Base-by-base conservation (phyloP, 768 basidiomycete genomes). In the Dacryopinax primogenitus region DNA sequence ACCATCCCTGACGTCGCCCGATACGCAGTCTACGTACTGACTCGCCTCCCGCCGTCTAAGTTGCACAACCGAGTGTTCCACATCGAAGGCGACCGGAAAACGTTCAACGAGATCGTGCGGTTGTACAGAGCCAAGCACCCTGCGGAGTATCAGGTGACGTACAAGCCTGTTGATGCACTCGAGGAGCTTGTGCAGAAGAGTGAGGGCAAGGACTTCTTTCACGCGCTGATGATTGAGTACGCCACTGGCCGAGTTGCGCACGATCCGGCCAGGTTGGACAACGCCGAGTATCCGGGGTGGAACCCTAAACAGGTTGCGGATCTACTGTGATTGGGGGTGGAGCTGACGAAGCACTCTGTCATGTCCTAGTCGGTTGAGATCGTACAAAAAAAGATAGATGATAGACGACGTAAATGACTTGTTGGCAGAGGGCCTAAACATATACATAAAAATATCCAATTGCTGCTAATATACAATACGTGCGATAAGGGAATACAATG, bases 151-250 rank as follows among this genome's bases (percentile, higher is more conserved):
- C 51, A 58, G 51, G 51, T 58, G 26, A 58, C 51, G 26, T 58
- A 58, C 51, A 58, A 32, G 51, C 51, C 51, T 26, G 51, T 58
- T 18, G 9, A 26, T 3, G 51, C 21, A 30, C 51, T 58, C 51
- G 51, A 58, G 51, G 51, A 58, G 51, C 26, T 58, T 23, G 51
- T 58, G 13, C 12, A 58, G 51, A 58, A 58, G 51, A 58, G 51
- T 30, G 51, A 58, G 51, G 51, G 51, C 51, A 58, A 58, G 51
- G 51, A 58, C 26, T 58, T 58, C 51, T 58, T 58, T 30, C 51
- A 58, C 51, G 51, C 51, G 51, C 51, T 58, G 26, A 58, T 58
- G 51, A 58, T 58, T 30, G 51, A 58, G 51, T 58, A 58, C 26
- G 51, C 51, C 9, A 58, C 51, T 11, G 51, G 51, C 15, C 51